Percentiles rank a stretch among this genome's conserved stretches.
phyloP scores from a whole-genome alignment of 805 yeast genomes.

The Barnettozyma californica region DNA sequence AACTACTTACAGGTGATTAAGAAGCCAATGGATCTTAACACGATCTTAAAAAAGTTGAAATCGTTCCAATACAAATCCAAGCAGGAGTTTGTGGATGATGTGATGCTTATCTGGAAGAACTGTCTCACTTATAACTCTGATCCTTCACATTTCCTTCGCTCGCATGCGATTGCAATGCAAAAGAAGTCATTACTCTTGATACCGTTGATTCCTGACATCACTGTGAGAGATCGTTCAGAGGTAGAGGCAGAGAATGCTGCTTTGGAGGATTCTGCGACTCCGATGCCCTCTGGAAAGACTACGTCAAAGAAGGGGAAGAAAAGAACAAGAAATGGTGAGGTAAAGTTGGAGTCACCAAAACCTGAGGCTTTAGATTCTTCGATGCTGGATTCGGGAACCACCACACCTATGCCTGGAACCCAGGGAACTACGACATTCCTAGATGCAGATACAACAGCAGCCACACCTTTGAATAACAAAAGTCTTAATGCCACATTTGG shows the following conservation, averaged over 20 bases:
- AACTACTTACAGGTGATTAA: slow-evolving; percentile 87
- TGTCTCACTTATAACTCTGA: slow-evolving; percentile 92
- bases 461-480: background rate
- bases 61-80: slow-evolving; percentile 77
- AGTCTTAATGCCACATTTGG: slow-evolving; percentile 1
- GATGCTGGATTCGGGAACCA: background rate
- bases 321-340: slow-evolving; percentile 32
- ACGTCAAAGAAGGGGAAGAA: slow-evolving; percentile 36
- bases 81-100: slow-evolving; percentile 87
- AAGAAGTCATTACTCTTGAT: slow-evolving; percentile 71
- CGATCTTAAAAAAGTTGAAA: slow-evolving; percentile 87
- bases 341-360: slow-evolving; percentile 25
- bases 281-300: slow-evolving; percentile 27
- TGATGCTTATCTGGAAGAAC: slow-evolving; percentile 93
- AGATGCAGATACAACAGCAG: background rate
- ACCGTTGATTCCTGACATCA: slow-evolving; percentile 87
- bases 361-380: background rate
- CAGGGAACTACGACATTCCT: slow-evolving; percentile 2
- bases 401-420: slow-evolving; percentile 4
- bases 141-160: slow-evolving; percentile 85
- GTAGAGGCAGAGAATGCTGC: slow-evolving; percentile 44
- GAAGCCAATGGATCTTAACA: slow-evolving; percentile 93
- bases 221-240: slow-evolving; percentile 65
- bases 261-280: slow-evolving; percentile 21
- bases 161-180: slow-evolving; percentile 95